Evolutionary conservation across 2,329 filamentous ascomycete genomes (phyloP).

Genomic region (Penicillium brevicompactum): DNA sequence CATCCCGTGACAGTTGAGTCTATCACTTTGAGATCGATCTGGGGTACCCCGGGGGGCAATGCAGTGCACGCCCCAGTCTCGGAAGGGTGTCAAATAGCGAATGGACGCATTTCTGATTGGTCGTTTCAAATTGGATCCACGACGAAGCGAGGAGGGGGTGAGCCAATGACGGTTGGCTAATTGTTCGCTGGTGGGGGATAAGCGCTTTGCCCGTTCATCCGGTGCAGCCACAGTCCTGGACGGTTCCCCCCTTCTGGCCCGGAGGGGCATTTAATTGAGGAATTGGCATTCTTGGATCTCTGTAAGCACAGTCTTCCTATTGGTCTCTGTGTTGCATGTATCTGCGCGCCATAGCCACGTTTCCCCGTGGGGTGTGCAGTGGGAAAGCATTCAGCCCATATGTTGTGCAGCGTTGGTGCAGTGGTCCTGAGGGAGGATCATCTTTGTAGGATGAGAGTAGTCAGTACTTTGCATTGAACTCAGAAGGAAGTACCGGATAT

Average conservation of each 20-base stretch:
- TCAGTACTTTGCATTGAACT: no score
- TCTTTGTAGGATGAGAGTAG: no score
- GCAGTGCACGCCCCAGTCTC: conserved; percentile 3
- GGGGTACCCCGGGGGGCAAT: conserved; percentile 15
- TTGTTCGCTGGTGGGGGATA: conserved; percentile 23
- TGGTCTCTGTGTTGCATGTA: not conserved
- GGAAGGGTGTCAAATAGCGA: not conserved
- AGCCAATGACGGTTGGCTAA: conserved; percentile 12
- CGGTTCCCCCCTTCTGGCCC: not conserved
- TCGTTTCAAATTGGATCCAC: conserved; percentile 6
- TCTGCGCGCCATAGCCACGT: not conserved
- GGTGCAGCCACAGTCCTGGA: not conserved
- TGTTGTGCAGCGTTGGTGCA: not conserved
- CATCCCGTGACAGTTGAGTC: not conserved
- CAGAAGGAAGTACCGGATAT: no score
- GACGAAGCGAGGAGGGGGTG: not conserved
- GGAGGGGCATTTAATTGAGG: no score
- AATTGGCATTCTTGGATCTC: not conserved
- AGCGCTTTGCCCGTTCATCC: conserved; percentile 25
- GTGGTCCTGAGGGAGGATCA: not conserved
- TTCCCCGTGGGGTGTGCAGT: conserved; percentile 9
- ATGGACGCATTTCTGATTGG: conserved; percentile 12
- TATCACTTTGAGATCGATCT: conserved; percentile 1
- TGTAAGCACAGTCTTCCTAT: not conserved
- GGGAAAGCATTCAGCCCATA: conserved; percentile 19